These are phyloP conservation scores for Colletotrichum sp. DNA, from an alignment of 2,329 filamentous ascomycete genomes.

Conservation along the genomic window DNA sequence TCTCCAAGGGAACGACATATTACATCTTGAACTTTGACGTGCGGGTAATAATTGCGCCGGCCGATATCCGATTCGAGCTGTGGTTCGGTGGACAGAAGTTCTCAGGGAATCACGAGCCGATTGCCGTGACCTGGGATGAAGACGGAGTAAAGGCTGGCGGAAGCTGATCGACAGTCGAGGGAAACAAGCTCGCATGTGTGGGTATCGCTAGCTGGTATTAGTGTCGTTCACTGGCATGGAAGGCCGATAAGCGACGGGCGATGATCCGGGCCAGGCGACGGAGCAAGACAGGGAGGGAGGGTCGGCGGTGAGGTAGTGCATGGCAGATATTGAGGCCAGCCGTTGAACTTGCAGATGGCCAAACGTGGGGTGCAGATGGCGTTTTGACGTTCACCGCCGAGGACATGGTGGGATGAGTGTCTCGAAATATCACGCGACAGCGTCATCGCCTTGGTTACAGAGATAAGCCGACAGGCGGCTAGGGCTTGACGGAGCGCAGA, in stretches of 20 bases:
- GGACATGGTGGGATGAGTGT: slow-evolving; percentile 6
- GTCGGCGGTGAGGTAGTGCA: neutral
- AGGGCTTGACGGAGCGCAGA: neutral
- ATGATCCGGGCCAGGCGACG: neutral
- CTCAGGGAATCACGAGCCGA: slow-evolving; percentile 42
- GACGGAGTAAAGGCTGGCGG: slow-evolving; percentile 23
- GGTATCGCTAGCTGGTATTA: neutral
- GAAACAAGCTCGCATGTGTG: neutral
- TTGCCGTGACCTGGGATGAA: slow-evolving; percentile 38
- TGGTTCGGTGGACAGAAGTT: slow-evolving; percentile 47
- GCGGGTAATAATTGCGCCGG: slow-evolving; percentile 58
- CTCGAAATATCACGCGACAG: slow-evolving; percentile 8
- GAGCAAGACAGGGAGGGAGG: neutral
- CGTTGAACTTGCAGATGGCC: neutral
- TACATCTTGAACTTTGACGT: slow-evolving; percentile 52
- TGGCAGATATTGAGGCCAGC: neutral
- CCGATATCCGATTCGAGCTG: slow-evolving; percentile 55
- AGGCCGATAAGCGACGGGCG: neutral
- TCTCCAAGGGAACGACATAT: slow-evolving; percentile 38
- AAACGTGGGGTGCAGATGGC: slow-evolving; percentile 4
- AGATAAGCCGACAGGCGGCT: neutral
- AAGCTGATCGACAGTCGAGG: neutral
- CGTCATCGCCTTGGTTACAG: neutral
- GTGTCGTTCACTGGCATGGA: neutral
- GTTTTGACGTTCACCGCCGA: slow-evolving; percentile 11